Evolutionary conservation across 2,329 filamentous ascomycete species (phyloP), one percentile per base, ranked within the genome.

Genomic region (Penicillium occitanis): DNA sequence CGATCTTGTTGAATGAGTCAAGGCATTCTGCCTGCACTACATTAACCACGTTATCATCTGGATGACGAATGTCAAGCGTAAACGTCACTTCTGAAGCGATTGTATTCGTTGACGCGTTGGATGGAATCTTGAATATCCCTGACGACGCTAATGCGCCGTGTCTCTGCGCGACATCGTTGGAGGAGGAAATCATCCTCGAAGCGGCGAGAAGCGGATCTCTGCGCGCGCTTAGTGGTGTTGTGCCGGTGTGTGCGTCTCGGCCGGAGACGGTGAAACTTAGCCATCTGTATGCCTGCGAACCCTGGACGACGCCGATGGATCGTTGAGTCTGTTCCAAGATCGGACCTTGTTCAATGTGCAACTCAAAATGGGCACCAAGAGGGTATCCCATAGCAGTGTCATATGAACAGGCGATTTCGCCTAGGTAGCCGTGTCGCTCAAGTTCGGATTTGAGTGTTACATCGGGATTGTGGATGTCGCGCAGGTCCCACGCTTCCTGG

Each of bases 291-390:
- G 87, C 87, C 73, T 91, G 89, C 0, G 89, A 88, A 1, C 89
- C 89, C 30, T 83, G 83, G 0, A 92, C 90, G 1, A 90, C 82
- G 10, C 88, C 87, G 65, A 92, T 84, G 62, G 87, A 87, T 66
- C 85, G 82, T 17, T 82, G 76, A 11, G 83, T 81, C 28, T 83
- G 82, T 71, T 91, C 88, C 0, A 93, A 82, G 13, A 91, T 85
- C 0, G 90, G 89, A 0, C 90, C 90, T 74, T 94, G 91, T 73
- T 93, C 91, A 58, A 93, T 93, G 72, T 93, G 91, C 3, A 93
- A 81, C 74, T 93, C 90, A 71, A 93, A 93, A 73, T 93, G 90
- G 0, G 90, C 90, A 0, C 85, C 88, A 73, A 93, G 87, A 0
- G 89, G 88, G 1, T 46, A 55, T 83, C 84, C 65, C 81, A 76